A percentile compares a stretch with the other conserved stretches of the same genome.
Conservation (phyloP, 768 basidiomycete genomes). For the Fibroporia radiculosa region DNA sequence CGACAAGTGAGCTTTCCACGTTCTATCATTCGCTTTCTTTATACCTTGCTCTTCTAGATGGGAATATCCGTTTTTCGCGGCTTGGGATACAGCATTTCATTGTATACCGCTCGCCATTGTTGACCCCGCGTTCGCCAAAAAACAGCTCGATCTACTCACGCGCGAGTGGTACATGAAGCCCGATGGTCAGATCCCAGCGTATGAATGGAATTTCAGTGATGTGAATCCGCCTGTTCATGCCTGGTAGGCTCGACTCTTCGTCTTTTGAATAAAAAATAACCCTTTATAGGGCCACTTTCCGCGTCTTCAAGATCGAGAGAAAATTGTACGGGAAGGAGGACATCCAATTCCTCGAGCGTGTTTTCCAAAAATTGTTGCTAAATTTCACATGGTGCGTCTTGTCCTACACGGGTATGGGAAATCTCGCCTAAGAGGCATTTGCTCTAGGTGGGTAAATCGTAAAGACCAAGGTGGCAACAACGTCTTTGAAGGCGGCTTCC, state of each 20-base stretch:
- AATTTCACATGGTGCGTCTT: slow-evolving; percentile 99
- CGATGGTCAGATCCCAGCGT: slow-evolving; percentile 96
- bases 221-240: slow-evolving; percentile 99
- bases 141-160: slow-evolving; percentile 92
- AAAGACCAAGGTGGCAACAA: slow-evolving; percentile 94
- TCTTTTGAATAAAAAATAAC: not conserved
- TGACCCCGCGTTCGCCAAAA: slow-evolving; percentile 93
- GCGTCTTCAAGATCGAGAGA: slow-evolving; percentile 98
- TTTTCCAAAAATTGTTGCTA: slow-evolving; percentile 94
- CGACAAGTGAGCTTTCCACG: slow-evolving; percentile 62
- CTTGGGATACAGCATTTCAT: slow-evolving; percentile 99
- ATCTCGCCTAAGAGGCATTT: not conserved
- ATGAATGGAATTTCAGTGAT: slow-evolving; percentile 99
- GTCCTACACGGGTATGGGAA: too few relatives aligned
- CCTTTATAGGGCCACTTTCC: slow-evolving; percentile 76
- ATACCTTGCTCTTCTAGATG: slow-evolving; percentile 40
- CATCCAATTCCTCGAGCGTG: slow-evolving; percentile 86
- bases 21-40: not conserved
- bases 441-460: slow-evolving; percentile 88
- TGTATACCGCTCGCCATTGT: slow-evolving; percentile 96
- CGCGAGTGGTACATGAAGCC: slow-evolving; percentile 99
- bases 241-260: slow-evolving; percentile 43
- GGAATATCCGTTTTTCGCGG: slow-evolving; percentile 99
- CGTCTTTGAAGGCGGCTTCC: slow-evolving; percentile 97
- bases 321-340: slow-evolving; percentile 92